Base-by-base conservation (phyloP, 805 yeast species). In the Priceomyces haplophilus region DNA sequence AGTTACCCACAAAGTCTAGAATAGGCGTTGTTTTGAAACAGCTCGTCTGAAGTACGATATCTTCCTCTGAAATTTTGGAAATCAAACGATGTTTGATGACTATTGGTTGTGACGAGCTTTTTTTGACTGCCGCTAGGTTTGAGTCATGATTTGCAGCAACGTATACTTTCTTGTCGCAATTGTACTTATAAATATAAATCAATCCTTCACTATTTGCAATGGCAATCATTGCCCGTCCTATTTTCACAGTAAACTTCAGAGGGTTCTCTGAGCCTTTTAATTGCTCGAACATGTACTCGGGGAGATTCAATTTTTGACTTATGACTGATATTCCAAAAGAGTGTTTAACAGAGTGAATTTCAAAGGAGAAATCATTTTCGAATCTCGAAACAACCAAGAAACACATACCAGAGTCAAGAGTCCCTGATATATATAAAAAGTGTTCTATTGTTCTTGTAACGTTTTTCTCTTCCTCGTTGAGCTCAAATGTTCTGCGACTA, bases 1-100 rank as follows among this genome's bases (percentile, higher is more conserved):
- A 76, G 34, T 69, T 60, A 7, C 75, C 80, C 29, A 66, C 65
- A 2, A 78, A 35, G 50, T 78, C 83, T 49, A 71, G 72, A 1
- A 79, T 69, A 1, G 81, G 75, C 23, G 48, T 42, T 10, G 59
- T 62, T 38, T 69, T 72, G 7, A 43, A 46, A 13, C 54, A 49
- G 40, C 68, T 61, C 1, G 74, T 65, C 38, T 59, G 56, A 21
- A 69, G 46, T 6, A 63, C 27, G 4, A 65, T 21, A 19, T 54
- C 58, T 4, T 53, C 51, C 32, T 59, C 56, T 4, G 41, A 11
- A 12, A 59, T 29, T 33, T 46, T 32, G 3, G 45, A 35, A 27
- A 43, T 27, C 36, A 50, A 37, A 10, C 41, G 40, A 21, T 38
- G 32, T 29, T 45, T 43, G 24, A 49, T 42, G 24, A 56, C 17